phyloP scores from a whole-genome alignment of 2,329 filamentous ascomycete species.

The Scorias spongiosa region DNA sequence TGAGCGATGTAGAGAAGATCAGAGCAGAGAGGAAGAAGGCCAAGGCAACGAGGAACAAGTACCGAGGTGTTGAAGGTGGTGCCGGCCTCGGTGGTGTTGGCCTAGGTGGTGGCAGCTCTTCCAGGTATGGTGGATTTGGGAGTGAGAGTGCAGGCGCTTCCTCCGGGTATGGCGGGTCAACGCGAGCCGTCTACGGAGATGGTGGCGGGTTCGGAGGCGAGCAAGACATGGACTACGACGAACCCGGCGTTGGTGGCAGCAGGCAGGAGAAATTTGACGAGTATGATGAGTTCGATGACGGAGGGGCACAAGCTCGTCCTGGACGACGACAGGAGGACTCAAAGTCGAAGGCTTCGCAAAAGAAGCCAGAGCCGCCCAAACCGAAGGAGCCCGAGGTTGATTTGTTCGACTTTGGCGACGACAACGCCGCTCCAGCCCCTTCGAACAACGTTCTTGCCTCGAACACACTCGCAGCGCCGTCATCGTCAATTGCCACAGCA shows the following conservation, averaged over 20 bases:
- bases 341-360: constrained; percentile 28
- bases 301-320: constrained; percentile 35
- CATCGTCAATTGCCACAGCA: constrained; percentile 5
- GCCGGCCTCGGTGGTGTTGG: constrained; percentile 42
- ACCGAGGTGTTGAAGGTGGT: constrained; percentile 83
- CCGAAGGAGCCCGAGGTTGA: constrained; percentile 81
- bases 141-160: constrained; percentile 45
- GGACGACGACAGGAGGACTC: constrained; percentile 35
- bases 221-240: constrained; percentile 43
- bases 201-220: constrained; percentile 85
- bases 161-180: constrained; percentile 47
- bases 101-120: constrained; percentile 31
- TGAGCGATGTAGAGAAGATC: constrained; percentile 82
- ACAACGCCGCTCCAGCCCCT: constrained; percentile 28
- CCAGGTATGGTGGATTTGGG: constrained; percentile 76
- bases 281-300: constrained; percentile 93
- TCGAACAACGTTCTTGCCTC: constrained; percentile 27
- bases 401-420: constrained; percentile 76
- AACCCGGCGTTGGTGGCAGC: constrained; percentile 47
- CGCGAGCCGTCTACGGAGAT: constrained; percentile 76
- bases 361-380: constrained; percentile 58
- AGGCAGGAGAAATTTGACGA: constrained; percentile 65
- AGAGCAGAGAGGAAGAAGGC: constrained; percentile 69
- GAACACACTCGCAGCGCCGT: constrained; percentile 12
- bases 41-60: constrained; percentile 79